These are phyloP conservation scores for Sparassis latifolia DNA, from an alignment of 1,284 basidiomycete genomes.

Conservation along the genomic window DNA sequence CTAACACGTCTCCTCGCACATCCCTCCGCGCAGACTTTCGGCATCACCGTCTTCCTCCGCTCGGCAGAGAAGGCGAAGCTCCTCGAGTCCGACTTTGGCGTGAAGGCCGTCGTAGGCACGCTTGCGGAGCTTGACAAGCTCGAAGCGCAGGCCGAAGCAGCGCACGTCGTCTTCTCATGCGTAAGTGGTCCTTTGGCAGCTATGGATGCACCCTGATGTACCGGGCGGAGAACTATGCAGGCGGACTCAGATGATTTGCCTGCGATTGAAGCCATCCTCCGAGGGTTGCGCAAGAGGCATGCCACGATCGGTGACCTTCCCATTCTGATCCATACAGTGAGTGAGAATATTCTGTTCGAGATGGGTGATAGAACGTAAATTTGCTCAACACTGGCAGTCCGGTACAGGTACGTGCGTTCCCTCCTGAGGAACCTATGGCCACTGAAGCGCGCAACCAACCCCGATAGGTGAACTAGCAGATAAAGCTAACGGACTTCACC, in stretches of 20 bases:
- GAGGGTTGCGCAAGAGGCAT: conserved; percentile 36
- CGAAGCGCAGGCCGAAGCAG: conserved; percentile 29
- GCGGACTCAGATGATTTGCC: conserved; percentile 37
- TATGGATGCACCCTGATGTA: background rate
- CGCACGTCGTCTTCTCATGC: conserved; percentile 42
- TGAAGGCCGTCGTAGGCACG: conserved; percentile 28
- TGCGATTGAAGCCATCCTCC: conserved; percentile 36
- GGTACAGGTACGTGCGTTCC: background rate
- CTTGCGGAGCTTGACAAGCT: conserved; percentile 24
- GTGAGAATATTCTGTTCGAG: conserved; percentile 9
- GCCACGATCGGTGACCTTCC: conserved; percentile 31
- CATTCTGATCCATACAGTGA: conserved; percentile 47
- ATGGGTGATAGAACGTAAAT: conserved; percentile 7
- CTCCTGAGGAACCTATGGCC: background rate
- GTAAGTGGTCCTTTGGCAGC: conserved; percentile 22
- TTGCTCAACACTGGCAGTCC: conserved; percentile 5
- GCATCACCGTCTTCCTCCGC: conserved; percentile 38
- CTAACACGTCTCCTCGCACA: conserved; percentile 33
- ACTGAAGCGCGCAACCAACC: background rate
- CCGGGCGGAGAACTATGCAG: conserved; percentile 18
- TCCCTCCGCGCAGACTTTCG: conserved; percentile 30
- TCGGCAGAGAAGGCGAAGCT: conserved; percentile 29
- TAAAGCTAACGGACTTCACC: conserved; percentile 8
- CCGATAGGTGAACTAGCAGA: conserved; percentile 2
- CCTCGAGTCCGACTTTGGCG: conserved; percentile 21